Evolutionary conservation across 768 basidiomycete genomes (phyloP), one percentile per base, ranked within the genome.

Genomic region (Serendipita sp.): DNA sequence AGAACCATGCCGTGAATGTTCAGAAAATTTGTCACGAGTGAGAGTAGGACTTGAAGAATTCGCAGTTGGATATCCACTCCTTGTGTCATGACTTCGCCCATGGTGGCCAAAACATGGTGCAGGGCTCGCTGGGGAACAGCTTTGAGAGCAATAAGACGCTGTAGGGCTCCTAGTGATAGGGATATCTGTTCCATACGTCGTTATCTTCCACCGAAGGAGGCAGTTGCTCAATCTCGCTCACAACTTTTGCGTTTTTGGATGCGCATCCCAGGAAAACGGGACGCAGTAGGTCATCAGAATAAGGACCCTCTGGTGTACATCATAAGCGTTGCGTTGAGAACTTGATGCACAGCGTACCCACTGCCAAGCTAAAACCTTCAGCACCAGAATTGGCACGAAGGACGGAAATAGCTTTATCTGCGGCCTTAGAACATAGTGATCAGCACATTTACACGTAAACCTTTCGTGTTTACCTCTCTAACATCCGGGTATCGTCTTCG

Each of bases 1-100:
- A 97, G 75, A 11, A 92, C 72, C 17, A 77, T 77, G 11, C 88
- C 92, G 68, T 92, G 88, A 5, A 95, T 82, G 5, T 80, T 81
- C 0, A 82, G 81, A 69, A 93, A 92, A 69, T 90, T 89, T 1
- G 90, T 94, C 60, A 98, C 83, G 9, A 99, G 81, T 0, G 88
- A 90, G 9, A 96, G 82, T 7, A 98, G 79, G 0, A 91, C 94
- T 71, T 97, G 94, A 0, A 98, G 78, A 28, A 97, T 89, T 60
- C 89, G 86, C 42, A 98, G 79, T 70, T 98, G 96, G 28, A 97
- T 96, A 70, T 99, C 96, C 31, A 98, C 94, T 3, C 93, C 96
- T 71, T 95, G 92, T 30, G 82, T 85, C 76, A 95, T 83, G 17
- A 90, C 90, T 65, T 89, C 85, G 63, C 78, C 82, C 82, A 99